Base-by-base conservation (phyloP, 176 grass and related monocot species). In the Microstegium vimineum region DNA sequence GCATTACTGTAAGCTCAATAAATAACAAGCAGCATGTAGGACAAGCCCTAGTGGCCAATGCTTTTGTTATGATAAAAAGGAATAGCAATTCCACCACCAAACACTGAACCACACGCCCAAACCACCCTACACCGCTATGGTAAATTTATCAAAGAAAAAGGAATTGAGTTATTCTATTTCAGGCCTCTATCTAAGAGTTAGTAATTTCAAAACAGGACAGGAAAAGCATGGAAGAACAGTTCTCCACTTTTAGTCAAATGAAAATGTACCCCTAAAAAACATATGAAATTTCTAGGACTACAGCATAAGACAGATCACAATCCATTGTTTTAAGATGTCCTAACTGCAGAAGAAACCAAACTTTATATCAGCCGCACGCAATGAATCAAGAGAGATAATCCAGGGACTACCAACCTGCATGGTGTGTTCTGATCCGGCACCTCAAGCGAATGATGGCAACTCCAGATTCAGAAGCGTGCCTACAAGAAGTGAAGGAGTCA, bases 321-420 rank as follows among this genome's bases (percentile, higher is more conserved):
- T 45, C 25, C 28, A 38, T 64, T 32, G 14, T 8, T 73, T 72
- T 42, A 6, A 3, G 45, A 3, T 34, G 31, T 51, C 43, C 12
- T 52, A 52, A 25, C 13, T n/a, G 62, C 43, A 51, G 16, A 30
- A 78, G 16, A 64, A 45, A 22, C 11, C 9, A 64, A 65, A 22
- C 11, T 3, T 0, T 18, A 6, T 14, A 34, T 10, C 8, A 33
- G 45, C 27, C 13, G 7, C 13, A 10, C 25, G 5, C 10, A 47
- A 17, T 13, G 16, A 65, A 76, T 40, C 12, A 34, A 62, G 75
- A 60, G n/a, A 82, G 16, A 60, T 37, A 49, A 14, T 14, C 17
- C 65, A 26, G 32, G 13, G 54, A 33, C 5, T 32, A 66, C 74
- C 70, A 32, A 88, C 86, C 86, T 88, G 86, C 86, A 30, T 83